These are phyloP conservation scores for Mortierella sp. DNA, from an alignment of 371 early-diverging fungal genomes.

Conservation along the genomic window DNA sequence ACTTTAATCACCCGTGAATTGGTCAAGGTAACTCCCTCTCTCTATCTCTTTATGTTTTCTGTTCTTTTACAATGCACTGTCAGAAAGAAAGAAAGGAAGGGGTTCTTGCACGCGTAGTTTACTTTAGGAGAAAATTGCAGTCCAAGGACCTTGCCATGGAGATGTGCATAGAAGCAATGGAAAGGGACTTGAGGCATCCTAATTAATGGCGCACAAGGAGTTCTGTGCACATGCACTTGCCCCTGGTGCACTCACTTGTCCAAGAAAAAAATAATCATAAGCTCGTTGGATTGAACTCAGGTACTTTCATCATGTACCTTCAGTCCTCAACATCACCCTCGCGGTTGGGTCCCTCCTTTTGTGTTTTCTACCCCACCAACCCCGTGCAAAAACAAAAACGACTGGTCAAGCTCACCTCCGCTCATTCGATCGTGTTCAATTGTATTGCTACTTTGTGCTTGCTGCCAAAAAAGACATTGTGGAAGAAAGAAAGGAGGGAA, in stretches of 20 bases:
- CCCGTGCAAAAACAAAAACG: background rate
- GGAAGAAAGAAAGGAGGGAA: background rate
- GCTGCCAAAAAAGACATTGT: background rate
- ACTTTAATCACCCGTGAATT: background rate
- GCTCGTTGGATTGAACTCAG: background rate
- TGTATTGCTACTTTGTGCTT: background rate
- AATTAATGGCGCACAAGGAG: background rate
- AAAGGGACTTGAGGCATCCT: too few species aligned
- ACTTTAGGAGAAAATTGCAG: background rate
- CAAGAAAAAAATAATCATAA: background rate
- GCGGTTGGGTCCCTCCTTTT: background rate
- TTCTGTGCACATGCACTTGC: background rate
- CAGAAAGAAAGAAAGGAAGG: background rate
- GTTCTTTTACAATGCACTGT: background rate
- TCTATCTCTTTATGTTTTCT: too few species aligned
- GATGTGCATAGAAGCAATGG: too few species aligned
- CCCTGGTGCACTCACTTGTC: background rate
- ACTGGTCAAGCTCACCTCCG: too few species aligned
- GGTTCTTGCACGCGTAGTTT: background rate
- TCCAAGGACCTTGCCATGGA: too few species aligned
- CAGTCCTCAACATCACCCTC: background rate
- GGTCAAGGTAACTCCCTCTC: background rate
- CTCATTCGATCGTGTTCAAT: background rate
- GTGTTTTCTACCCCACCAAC: background rate
- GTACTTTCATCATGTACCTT: constrained; percentile 3